Conservation (phyloP, 768 basidiomycete species). For the Chalciporus piperatus region DNA sequence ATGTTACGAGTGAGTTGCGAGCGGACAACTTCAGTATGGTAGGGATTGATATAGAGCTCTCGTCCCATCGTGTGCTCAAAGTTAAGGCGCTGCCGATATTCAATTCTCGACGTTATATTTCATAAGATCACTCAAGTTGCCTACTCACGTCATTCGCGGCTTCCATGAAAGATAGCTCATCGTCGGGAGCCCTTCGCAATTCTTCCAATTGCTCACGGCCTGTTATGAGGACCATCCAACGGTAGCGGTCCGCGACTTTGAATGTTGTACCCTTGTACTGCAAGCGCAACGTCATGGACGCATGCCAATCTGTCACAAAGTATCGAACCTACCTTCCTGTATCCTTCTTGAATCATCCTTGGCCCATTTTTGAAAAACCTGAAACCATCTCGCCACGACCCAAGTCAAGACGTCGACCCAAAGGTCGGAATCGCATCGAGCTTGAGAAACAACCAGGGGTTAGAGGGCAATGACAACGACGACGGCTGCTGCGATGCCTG, state of each 20-base stretch:
- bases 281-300: background rate
- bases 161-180: constrained; percentile 33
- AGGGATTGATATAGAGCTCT: constrained; percentile 27
- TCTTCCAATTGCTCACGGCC: constrained; percentile 36
- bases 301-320: background rate
- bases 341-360: constrained; percentile 31
- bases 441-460: constrained; percentile 2
- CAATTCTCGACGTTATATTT: background rate
- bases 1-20: constrained; percentile 38
- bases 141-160: constrained; percentile 28
- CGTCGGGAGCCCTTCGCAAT: constrained; percentile 37
- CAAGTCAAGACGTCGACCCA: constrained; percentile 23
- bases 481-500: background rate
- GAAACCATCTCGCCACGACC: constrained; percentile 25
- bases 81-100: constrained; percentile 31
- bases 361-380: constrained; percentile 3
- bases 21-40: constrained; percentile 32
- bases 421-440: constrained; percentile 29
- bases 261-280: constrained; percentile 31
- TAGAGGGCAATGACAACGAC: background rate
- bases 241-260: constrained; percentile 24
- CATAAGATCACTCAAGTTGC: background rate
- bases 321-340: constrained; percentile 20
- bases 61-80: constrained; percentile 37
- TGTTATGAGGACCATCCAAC: constrained; percentile 42